Evolutionary conservation across 495 filamentous ascomycete species (phyloP), one percentile per base, ranked within the genome.

Genomic region (Aspergillus cristatus): DNA sequence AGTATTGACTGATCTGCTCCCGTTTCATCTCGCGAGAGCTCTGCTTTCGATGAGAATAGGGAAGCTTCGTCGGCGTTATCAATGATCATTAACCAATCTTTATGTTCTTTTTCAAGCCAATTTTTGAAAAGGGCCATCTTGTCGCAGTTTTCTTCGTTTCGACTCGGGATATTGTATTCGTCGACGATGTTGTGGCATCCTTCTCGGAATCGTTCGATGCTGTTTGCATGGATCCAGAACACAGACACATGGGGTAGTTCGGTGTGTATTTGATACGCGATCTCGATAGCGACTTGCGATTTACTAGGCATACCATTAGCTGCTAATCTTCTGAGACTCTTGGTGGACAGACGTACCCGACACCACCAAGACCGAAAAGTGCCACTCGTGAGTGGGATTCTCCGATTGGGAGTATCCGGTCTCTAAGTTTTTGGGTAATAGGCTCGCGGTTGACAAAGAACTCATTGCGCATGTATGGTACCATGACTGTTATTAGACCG

Each of bases 51-150:
- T 7, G 26, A 17, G 28, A 45, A 45, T 11, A 64, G 18, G 16
- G 62, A 51, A 6, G 46, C 36, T 45, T 74, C 62, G 46, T 76
- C 69, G 7, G 65, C 70, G 39, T 71, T 74, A 45, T 77, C 71
- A 17, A 76, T 53, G n/a, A 73, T 49, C 38, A 75, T 40, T 15
- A 72, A 34, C 72, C 71, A 78, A 5, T 36, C 39, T 13, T 60
- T 58, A 28, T 48, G 53, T 0, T 57, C 34, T 18, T 36, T 32
- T 32, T 54, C 43, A 8, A 45, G 38, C 43, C 43, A 45, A 10
- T 41, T 18, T 35, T 29, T 45, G 28, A 45, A 33, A 6, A 33
- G 15, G 1, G 13, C 5, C 18, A 40, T 11, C 13, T 45, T 45
- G 16, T 41, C 37, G 17, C 18, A 30, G 20, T 32, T 28, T 1